Evolutionary conservation across 2,329 filamentous ascomycete genomes (phyloP).

Genomic region (Penicillium janthinellum): DNA sequence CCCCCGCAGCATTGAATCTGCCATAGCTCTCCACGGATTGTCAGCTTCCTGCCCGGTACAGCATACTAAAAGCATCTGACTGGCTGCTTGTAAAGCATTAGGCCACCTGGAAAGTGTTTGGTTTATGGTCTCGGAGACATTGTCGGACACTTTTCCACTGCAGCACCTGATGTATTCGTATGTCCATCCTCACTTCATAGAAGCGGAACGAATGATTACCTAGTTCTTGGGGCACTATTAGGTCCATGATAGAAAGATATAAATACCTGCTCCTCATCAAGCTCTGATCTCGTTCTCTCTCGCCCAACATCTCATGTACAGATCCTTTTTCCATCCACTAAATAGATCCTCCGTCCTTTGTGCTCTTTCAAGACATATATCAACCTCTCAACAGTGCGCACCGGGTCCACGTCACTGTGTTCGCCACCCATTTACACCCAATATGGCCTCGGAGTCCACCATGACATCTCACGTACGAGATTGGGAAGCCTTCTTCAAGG

Average conservation of each 20-base stretch:
- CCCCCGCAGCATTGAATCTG: background rate
- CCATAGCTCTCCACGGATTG: background rate
- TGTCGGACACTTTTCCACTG: slow-evolving; percentile 24
- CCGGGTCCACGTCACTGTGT: background rate
- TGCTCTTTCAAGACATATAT: background rate
- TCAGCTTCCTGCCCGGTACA: background rate
- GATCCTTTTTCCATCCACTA: background rate
- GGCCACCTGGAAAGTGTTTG: no score
- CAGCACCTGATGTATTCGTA: background rate
- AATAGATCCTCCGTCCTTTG: background rate
- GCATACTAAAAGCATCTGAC: background rate
- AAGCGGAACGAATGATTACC: background rate
- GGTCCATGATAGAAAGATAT: background rate
- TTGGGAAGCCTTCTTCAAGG: slow-evolving; percentile 16
- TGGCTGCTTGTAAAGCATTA: no score
- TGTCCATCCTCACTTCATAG: background rate
- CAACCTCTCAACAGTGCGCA: background rate
- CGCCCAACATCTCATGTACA: background rate
- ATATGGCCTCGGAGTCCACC: slow-evolving; percentile 10
- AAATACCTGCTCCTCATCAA: background rate
- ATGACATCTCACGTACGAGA: slow-evolving; percentile 7
- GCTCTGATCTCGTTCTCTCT: background rate
- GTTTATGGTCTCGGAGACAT: slow-evolving; percentile 21
- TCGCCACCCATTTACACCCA: background rate
- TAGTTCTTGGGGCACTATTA: background rate